These are phyloP conservation scores for Neurospora intermedia DNA, from an alignment of 495 filamentous ascomycete species.

Conservation along the genomic window DNA sequence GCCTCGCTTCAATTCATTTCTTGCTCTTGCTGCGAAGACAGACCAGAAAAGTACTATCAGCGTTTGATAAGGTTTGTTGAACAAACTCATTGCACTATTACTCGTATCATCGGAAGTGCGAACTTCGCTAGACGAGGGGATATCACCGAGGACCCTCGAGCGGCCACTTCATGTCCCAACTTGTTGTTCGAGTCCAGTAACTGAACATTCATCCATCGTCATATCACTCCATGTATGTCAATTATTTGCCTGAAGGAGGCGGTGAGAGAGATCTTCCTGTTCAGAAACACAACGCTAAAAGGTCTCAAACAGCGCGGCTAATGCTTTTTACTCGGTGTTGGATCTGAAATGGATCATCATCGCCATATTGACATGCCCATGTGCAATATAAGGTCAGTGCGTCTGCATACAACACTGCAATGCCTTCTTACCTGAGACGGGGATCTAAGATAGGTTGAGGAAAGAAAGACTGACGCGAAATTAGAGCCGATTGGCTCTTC, in stretches of 20 bases:
- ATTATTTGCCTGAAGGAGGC: not conserved
- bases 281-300: not conserved
- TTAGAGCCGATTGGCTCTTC: not conserved
- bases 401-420: not conserved
- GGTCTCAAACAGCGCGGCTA: not conserved
- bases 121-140: not conserved
- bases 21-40: not conserved
- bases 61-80: not conserved
- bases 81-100: not conserved
- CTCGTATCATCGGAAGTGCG: not conserved
- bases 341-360: not conserved
- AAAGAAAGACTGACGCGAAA: not conserved
- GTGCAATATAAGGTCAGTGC: not conserved
- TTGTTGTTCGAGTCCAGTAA: not conserved
- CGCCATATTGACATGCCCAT: not conserved
- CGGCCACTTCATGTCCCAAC: not conserved
- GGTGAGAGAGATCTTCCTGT: not conserved
- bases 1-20: not conserved
- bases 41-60: not conserved
- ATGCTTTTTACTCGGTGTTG: not conserved
- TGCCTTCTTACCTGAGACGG: not conserved
- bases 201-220: not conserved
- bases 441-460: not conserved
- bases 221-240: not conserved
- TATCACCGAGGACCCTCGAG: not conserved